Evolutionary conservation across 345 rosid genomes (phyloP).

Genomic region (Odontarrhena argentea): DNA sequence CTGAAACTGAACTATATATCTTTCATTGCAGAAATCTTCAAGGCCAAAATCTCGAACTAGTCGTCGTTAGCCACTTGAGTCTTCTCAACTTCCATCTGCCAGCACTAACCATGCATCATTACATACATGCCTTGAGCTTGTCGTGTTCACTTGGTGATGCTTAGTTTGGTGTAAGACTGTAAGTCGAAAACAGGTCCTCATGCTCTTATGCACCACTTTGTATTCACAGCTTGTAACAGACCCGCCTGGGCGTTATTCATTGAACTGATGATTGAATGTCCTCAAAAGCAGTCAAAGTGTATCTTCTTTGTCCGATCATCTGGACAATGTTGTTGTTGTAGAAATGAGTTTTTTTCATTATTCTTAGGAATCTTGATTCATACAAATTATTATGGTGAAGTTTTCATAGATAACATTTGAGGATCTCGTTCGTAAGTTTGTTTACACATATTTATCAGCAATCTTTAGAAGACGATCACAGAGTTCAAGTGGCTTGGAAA

Average conservation of each 20-base stretch:
- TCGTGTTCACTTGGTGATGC: conserved; percentile 23
- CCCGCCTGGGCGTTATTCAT: background rate
- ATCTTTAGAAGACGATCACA: conserved; percentile 23
- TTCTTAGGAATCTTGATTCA: conserved; percentile 23
- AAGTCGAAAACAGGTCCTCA: conserved; percentile 10
- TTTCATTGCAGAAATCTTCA: conserved; percentile 63
- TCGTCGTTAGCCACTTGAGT: conserved; percentile 57
- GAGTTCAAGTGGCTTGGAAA: conserved; percentile 44
- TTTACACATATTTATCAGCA: conserved; percentile 24
- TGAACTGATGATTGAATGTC: conserved; percentile 20
- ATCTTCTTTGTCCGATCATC: conserved; percentile 3
- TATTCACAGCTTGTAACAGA: background rate
- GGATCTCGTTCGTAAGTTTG: background rate
- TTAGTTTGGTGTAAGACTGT: conserved; percentile 14
- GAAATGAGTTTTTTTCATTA: conserved; percentile 13
- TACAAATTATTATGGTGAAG: background rate
- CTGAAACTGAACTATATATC: conserved; percentile 18
- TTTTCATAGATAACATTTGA: background rate
- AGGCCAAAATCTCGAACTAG: conserved; percentile 79
- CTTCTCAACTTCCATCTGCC: conserved; percentile 17
- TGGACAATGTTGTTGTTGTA: conserved; percentile 31
- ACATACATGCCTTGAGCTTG: conserved; percentile 13
- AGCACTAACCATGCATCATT: background rate
- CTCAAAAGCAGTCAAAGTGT: conserved; percentile 16
- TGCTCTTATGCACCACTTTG: conserved; percentile 14